phyloP scores from a whole-genome alignment of 805 yeast species.

The Kodamaea hsintzibuensis region DNA sequence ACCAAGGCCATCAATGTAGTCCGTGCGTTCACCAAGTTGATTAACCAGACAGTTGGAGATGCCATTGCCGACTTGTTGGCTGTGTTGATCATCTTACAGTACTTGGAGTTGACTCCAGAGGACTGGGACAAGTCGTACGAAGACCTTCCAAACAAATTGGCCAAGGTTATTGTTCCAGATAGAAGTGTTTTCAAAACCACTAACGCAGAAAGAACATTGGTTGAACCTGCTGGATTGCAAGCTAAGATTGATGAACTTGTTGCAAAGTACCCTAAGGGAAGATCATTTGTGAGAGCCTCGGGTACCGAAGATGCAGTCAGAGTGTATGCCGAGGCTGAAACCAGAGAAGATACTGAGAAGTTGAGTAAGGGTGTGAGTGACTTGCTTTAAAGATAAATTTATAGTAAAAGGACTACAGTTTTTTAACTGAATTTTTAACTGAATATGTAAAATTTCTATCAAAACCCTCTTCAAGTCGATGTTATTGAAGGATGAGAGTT shows the following conservation, averaged over 20 bases:
- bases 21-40: slow-evolving; percentile 62
- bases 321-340: slow-evolving; percentile 86
- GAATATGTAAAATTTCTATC: too few relatives aligned
- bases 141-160: slow-evolving; percentile 84
- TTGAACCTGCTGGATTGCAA: slow-evolving; percentile 79
- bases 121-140: slow-evolving; percentile 77
- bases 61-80: slow-evolving; percentile 90
- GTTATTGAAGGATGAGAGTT: too few relatives aligned
- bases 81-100: slow-evolving; percentile 63
- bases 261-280: slow-evolving; percentile 53
- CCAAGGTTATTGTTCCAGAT: slow-evolving; percentile 82
- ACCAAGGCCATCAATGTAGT: slow-evolving; percentile 54
- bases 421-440: too few relatives aligned
- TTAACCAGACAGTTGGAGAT: slow-evolving; percentile 98
- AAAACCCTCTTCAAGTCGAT: too few relatives aligned
- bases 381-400: slow-evolving; percentile 20
- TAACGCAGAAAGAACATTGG: slow-evolving; percentile 83
- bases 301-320: slow-evolving; percentile 98
- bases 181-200: slow-evolving; percentile 78
- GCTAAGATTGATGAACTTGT: slow-evolving; percentile 66
- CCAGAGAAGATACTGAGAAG: slow-evolving; percentile 29
- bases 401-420: too few relatives aligned
- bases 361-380: slow-evolving; percentile 31
- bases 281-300: slow-evolving; percentile 94
- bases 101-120: slow-evolving; percentile 57